A percentile compares a stretch with the other conserved stretches of the same genome.
phyloP scores from a whole-genome alignment of 208 protist species.

The Leishmania amazonensis region DNA sequence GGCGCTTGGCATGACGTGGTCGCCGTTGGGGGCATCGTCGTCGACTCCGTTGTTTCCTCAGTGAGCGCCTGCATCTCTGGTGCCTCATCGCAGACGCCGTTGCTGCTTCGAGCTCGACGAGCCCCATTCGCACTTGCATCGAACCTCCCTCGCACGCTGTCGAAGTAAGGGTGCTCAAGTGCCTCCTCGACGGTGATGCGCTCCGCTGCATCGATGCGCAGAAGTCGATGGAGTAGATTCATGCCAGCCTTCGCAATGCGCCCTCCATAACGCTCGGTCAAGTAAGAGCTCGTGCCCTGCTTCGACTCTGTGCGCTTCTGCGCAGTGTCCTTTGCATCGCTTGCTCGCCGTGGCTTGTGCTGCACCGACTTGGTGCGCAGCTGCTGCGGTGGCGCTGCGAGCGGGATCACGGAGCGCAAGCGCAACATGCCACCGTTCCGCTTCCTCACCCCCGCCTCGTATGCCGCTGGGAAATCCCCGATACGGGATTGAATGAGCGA shows the following conservation, averaged over 20 bases:
- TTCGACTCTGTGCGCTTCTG: conserved; percentile 1
- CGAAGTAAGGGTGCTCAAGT: conserved; percentile 83
- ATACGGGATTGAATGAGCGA: conserved; percentile 78
- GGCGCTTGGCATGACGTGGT: background rate
- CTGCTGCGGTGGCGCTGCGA: conserved; percentile 11
- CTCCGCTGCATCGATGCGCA: conserved; percentile 45
- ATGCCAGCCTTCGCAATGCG: conserved; percentile 46
- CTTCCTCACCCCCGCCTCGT: conserved; percentile 48
- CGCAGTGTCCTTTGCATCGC: background rate
- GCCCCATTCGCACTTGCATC: background rate
- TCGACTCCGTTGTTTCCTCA: background rate
- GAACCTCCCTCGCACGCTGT: conserved; percentile 24
- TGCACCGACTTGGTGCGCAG: background rate
- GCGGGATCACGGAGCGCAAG: conserved; percentile 18
- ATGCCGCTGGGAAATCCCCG: conserved; percentile 53
- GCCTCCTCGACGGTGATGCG: conserved; percentile 76
- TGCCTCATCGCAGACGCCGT: background rate
- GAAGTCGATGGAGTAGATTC: conserved; percentile 58
- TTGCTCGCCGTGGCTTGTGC: background rate
- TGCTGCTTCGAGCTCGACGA: background rate
- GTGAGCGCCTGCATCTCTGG: background rate
- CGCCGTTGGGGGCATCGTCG: background rate
- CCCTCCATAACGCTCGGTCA: conserved; percentile 40
- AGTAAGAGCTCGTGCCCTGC: conserved; percentile 25
- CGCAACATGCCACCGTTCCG: conserved; percentile 44